phyloP scores from a whole-genome alignment of 2,329 filamentous ascomycete species.

The Arthrobotrys musiformis region DNA sequence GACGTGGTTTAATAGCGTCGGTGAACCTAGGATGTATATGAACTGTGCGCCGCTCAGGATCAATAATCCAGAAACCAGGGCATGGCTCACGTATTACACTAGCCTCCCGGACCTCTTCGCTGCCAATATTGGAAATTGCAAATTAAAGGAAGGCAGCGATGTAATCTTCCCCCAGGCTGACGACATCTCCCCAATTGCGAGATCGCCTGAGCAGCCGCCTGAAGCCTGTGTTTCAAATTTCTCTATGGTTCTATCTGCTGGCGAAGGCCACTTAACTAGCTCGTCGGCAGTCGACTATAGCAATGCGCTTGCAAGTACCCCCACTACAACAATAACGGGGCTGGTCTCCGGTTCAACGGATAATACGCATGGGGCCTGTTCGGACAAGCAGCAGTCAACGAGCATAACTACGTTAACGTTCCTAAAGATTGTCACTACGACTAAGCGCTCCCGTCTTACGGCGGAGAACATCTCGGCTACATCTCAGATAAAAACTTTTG shows the following conservation, averaged over 20 bases:
- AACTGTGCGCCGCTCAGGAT: conserved; percentile 2
- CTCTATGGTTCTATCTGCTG: neutral
- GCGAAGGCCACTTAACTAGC: neutral
- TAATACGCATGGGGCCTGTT: neutral
- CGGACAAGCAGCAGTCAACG: neutral
- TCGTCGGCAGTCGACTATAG: neutral
- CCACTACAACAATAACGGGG: neutral
- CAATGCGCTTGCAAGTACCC: neutral
- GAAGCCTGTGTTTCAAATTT: neutral
- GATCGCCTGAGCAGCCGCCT: neutral
- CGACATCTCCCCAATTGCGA: neutral
- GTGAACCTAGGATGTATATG: neutral
- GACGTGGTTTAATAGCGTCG: conserved; percentile 5
- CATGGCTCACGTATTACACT: neutral
- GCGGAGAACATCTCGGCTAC: neutral
- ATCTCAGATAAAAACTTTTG: neutral
- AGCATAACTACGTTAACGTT: neutral
- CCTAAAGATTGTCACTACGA: no score
- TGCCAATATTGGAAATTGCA: conserved; percentile 12
- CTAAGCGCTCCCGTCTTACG: neutral
- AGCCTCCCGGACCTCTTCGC: neutral
- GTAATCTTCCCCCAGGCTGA: neutral
- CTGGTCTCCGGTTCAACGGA: neutral
- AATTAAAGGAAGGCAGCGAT: neutral
- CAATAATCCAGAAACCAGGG: neutral